Base-by-base conservation (phyloP, 116 monocot genomes). In the Papilionanthe hybrid region DNA sequence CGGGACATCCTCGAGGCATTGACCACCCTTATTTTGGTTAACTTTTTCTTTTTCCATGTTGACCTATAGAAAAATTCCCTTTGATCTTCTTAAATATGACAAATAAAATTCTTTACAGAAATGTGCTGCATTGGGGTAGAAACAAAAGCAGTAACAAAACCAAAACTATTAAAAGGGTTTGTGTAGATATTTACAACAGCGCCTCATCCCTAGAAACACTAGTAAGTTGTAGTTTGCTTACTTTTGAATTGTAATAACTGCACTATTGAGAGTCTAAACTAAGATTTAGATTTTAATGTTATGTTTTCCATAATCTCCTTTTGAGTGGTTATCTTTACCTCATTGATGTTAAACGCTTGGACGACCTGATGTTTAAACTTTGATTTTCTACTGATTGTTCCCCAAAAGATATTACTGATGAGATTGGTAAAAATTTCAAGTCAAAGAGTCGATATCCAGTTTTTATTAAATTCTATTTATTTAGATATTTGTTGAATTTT, bases 201-300 rank as follows among this genome's bases (percentile, higher is more conserved):
- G 93, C 99, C 73, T 99, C 99, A 67, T 99, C 99, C 5, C 93
- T 99, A 55, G 99, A 99, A 82, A 99, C 99, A 77, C 86, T 99
- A 81, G 99, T 93, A 78, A 84, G 83, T 68, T 10, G 30, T 30
- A 68, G 13, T 68, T 0, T 11, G 29, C 4, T 49, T 68, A 30
- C 30, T 4, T 68, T 68, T 5, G 60, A 68, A 68, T 68, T 68
- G 29, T 68, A 68, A 30, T 68, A 1, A 9, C 29, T 68, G 29
- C 27, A 28, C 30, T 30, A 10, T 30, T 68, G 60, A 23, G 7
- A 4, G 7, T 17, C n/a, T 9, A 11, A 67, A 67, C 29, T 67
- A 28, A 30, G 6, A 69, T 15, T 17, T 11, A 12, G 2, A 49
- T 11, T 49, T 49, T 13, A 49, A 49, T 69, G 29, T 20, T 48